These are phyloP conservation scores for Tricholoma saponaceum DNA, from an alignment of 768 basidiomycete genomes.

Conservation along the genomic window DNA sequence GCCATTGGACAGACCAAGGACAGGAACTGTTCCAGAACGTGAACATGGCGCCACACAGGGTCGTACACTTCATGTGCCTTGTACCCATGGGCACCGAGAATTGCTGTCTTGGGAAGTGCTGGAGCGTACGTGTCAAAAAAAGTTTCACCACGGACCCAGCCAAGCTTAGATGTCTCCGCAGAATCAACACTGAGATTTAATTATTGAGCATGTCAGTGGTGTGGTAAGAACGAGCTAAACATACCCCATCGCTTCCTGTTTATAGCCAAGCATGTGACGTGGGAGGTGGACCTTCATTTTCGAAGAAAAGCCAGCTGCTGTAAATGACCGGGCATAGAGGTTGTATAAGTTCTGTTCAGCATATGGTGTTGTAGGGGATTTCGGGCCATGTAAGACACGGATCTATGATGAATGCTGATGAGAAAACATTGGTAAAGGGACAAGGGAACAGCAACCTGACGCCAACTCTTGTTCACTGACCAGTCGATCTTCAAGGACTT, in stretches of 20 bases:
- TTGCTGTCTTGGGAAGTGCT: slow-evolving; percentile 21
- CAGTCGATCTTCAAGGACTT: slow-evolving; percentile 20
- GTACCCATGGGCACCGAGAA: slow-evolving; percentile 23
- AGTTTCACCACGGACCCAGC: slow-evolving; percentile 19
- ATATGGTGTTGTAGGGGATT: slow-evolving; percentile 13
- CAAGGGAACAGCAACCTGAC: slow-evolving; percentile 14
- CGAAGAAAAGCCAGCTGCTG: slow-evolving; percentile 12
- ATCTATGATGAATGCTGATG: slow-evolving; percentile 8
- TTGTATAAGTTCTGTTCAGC: slow-evolving; percentile 21
- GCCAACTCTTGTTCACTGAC: slow-evolving; percentile 23
- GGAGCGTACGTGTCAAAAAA: slow-evolving; percentile 20
- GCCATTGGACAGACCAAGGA: slow-evolving; percentile 23
- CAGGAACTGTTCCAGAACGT: slow-evolving; percentile 21
- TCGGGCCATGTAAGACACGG: slow-evolving; percentile 15
- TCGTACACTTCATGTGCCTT: slow-evolving; percentile 18
- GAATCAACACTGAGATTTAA: slow-evolving; percentile 18
- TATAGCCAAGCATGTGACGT: slow-evolving; percentile 20
- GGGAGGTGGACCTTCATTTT: slow-evolving; percentile 20
- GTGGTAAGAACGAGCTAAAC: background rate
- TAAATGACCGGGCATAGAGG: slow-evolving; percentile 16
- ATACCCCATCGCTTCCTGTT: slow-evolving; percentile 24
- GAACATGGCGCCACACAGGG: slow-evolving; percentile 19
- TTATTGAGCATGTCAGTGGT: background rate
- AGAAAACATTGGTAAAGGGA: background rate
- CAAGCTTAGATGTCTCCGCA: slow-evolving; percentile 18